phyloP scores from a whole-genome alignment of 306 rosid genomes.

The Nissolia schottii region DNA sequence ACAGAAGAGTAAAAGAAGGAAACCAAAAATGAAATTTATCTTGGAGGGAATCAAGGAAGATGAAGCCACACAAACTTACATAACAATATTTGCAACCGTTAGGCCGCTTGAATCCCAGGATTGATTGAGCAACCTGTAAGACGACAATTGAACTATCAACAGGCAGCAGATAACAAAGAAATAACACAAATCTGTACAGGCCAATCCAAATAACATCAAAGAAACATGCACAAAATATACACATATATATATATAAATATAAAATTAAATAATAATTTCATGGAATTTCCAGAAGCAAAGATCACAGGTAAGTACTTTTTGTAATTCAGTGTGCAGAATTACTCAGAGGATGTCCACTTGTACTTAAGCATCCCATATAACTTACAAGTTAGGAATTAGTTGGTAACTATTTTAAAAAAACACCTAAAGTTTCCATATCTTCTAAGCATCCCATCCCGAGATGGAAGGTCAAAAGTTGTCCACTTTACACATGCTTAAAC shows the following conservation, averaged over 20 bases:
- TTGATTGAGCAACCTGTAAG: slow-evolving; percentile 49
- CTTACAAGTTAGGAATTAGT: slow-evolving; percentile 1
- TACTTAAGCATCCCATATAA: not conserved
- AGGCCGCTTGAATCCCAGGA: slow-evolving; percentile 22
- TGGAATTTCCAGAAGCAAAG: not conserved
- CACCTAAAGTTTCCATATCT: not conserved
- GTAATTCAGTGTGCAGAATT: not conserved
- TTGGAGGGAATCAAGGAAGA: not conserved
- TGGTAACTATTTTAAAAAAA: not conserved
- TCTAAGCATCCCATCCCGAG: not conserved
- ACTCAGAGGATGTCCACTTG: not conserved
- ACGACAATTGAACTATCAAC: slow-evolving; percentile 27
- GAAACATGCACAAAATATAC: not conserved
- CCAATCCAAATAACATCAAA: slow-evolving; percentile 3
- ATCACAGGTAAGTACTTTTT: not conserved
- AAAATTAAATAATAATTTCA: not conserved
- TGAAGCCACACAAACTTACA: slow-evolving; percentile 54
- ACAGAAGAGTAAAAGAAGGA: not conserved
- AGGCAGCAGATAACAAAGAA: slow-evolving; percentile 13
- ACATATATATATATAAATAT: no score
- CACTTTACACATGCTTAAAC: not conserved
- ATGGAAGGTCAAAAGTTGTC: not conserved
- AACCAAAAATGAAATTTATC: not conserved
- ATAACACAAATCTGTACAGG: not conserved
- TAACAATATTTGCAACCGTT: slow-evolving; percentile 70